Evolutionary conservation across 495 filamentous ascomycete species (phyloP), one percentile per base, ranked within the genome.

Genomic region (Aspergillus diversus): DNA sequence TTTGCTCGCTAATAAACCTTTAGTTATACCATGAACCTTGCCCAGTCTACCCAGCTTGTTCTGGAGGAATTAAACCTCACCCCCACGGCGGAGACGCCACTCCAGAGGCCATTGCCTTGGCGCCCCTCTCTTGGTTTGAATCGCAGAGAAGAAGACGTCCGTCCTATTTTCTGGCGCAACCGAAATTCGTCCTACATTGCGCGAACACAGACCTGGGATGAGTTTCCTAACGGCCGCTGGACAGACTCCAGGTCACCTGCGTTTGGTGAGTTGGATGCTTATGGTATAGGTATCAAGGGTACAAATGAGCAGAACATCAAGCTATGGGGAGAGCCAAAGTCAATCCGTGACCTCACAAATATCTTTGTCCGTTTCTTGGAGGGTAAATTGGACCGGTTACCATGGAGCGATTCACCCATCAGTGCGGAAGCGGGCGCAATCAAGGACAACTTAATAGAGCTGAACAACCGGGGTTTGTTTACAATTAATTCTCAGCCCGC

Each of bases 171-270:
- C 84, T 99, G 96, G 96, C 89, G 93, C 62, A 97, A 98, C 78
- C 89, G 96, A 31, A 94, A 97, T 71, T 90, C 92, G 58, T 96
- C 93, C 3, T 99, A 99, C 69, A 87, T 99, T 33, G 87, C 89
- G 39, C 91, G 96, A 55, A 99, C 96, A 5, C 92, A 97, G 71
- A 93, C 97, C 66, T 99, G 96, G 96, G 96, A 99, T 67, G 96
- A 99, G 71, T 99, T 97, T 69, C 96, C 96, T 49, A 99, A 99
- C 80, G 96, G 96, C 39, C 90, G 96, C 74, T 99, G 96, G 96
- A 96, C 96, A 74, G 96, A 99, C 76, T 92, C 93, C 37, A 86
- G 96, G 57, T 98, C 96, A 33, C 96, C 96, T 61, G 96, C 96
- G 21, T 99, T 97, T 66, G 96, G 96, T 69, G 92, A 97, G 76